These are phyloP conservation scores for Exobasidium rhododendri DNA, from an alignment of 1,284 basidiomycete species.

Conservation along the genomic window DNA sequence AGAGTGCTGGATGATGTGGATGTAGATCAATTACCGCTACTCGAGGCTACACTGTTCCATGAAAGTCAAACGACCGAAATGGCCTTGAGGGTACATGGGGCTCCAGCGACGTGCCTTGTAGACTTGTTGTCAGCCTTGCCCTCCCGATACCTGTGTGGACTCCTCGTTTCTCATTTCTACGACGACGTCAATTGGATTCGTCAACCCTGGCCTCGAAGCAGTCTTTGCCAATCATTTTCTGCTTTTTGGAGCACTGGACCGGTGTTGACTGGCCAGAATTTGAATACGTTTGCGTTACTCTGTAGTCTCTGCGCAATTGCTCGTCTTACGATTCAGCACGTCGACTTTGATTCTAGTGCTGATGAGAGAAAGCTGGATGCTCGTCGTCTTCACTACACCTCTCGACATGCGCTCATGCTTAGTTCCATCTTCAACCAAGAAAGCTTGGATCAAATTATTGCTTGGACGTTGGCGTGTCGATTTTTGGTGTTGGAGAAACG, in stretches of 20 bases:
- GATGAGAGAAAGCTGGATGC: background rate
- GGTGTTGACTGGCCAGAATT: background rate
- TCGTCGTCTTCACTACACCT: background rate
- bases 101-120: background rate
- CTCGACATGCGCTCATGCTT: background rate
- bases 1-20: too few relatives aligned
- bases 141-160: background rate
- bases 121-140: slow-evolving; percentile 1
- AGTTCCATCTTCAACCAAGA: background rate
- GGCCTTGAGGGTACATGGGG: background rate
- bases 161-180: background rate
- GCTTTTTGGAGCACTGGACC: background rate
- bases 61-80: background rate
- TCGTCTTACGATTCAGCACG: background rate
- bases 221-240: background rate
- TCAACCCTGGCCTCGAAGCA: background rate
- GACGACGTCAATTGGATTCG: background rate
- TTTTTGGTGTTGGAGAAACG: background rate
- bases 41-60: slow-evolving; percentile 1
- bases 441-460: background rate
- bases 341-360: background rate
- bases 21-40: too few relatives aligned
- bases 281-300: background rate
- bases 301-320: background rate
- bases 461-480: background rate